These are phyloP conservation scores for Fusarium globosum DNA, from an alignment of 2,329 filamentous ascomycete species.

Conservation along the genomic window DNA sequence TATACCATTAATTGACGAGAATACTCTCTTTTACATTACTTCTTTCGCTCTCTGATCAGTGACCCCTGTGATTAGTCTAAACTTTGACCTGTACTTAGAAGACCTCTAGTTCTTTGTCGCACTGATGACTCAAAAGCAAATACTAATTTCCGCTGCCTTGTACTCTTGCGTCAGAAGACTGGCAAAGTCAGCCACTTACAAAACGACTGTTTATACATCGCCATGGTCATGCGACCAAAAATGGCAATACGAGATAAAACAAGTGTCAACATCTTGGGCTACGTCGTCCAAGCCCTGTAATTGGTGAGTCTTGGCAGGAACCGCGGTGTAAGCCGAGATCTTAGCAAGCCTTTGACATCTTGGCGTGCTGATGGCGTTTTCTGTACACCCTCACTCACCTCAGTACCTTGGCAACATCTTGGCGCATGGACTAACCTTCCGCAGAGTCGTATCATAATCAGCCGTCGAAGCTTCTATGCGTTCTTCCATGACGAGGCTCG, in stretches of 20 bases:
- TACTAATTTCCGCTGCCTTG: neutral
- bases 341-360: conserved; percentile 3
- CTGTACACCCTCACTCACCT: neutral
- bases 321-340: neutral
- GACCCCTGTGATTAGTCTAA: no score
- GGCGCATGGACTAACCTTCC: neutral
- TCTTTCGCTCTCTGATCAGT: neutral
- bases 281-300: neutral
- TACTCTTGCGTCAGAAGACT: neutral
- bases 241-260: neutral
- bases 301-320: neutral
- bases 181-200: neutral
- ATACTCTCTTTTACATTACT: neutral
- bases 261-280: fast-evolving
- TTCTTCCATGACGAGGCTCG: neutral
- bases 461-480: neutral
- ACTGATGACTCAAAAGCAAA: neutral
- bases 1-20: conserved; percentile 34
- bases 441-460: neutral
- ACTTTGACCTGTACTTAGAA: neutral
- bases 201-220: neutral
- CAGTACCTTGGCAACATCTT: neutral
- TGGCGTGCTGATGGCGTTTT: neutral
- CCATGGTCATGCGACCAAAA: neutral
- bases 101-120: no score